Conservation (phyloP, 2,329 filamentous ascomycete species). For the Penicillium vulpinum region DNA sequence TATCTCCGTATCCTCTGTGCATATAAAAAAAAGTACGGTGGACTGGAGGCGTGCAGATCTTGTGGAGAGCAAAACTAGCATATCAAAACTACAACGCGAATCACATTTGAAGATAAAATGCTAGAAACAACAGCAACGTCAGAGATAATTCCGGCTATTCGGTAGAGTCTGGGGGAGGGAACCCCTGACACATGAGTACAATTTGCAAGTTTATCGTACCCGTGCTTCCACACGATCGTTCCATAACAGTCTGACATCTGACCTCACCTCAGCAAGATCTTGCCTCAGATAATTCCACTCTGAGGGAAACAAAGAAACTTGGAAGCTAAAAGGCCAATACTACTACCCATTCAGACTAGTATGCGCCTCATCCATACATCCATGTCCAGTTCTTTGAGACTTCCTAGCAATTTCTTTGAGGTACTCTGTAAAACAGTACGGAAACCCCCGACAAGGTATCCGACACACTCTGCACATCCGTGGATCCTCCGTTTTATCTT, state of each 20-base stretch:
- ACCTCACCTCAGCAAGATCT: background rate
- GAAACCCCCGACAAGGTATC: background rate
- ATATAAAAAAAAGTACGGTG: background rate
- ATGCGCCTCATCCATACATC: background rate
- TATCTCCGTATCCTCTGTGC: background rate
- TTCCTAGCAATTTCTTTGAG: background rate
- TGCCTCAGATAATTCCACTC: background rate
- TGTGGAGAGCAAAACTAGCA: conserved; percentile 8
- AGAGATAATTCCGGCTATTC: background rate
- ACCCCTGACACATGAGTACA: background rate
- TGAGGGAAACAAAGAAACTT: background rate
- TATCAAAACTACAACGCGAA: background rate
- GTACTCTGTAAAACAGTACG: background rate
- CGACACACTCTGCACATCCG: background rate
- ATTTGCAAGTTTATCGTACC: background rate
- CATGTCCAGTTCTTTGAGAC: background rate
- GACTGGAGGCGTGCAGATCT: conserved; percentile 5
- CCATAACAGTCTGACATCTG: background rate
- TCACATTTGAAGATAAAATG: background rate
- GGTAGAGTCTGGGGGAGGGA: background rate
- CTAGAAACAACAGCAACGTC: background rate
- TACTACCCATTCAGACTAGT: background rate
- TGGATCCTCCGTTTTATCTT: conserved; percentile 2
- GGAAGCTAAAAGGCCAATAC: background rate
- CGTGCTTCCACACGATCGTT: background rate